Conservation (phyloP, 2,329 filamentous ascomycete genomes). For the Epichloe brachyelytri region DNA sequence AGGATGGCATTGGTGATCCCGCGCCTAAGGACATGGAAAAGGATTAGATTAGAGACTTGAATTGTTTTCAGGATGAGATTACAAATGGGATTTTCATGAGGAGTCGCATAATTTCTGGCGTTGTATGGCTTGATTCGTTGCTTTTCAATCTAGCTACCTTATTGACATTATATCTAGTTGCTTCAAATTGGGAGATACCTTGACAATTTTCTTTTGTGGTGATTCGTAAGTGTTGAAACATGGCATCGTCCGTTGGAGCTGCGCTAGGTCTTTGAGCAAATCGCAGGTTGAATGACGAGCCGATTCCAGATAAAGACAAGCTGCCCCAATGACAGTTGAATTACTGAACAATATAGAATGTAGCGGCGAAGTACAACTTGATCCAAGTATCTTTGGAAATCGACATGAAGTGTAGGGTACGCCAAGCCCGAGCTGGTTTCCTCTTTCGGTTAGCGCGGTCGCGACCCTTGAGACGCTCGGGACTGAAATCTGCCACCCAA, state of each 20-base stretch:
- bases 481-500: conserved; percentile 20
- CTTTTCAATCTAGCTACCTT: not conserved
- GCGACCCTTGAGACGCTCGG: conserved; percentile 14
- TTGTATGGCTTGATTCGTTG: conserved; percentile 8
- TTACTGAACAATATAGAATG: no score
- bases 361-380: not conserved
- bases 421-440: conserved; percentile 20
- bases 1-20: conserved; percentile 93
- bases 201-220: no score
- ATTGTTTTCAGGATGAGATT: conserved; percentile 7
- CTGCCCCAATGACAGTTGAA: no score
- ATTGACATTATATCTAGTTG: not conserved
- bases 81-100: not conserved
- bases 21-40: conserved; percentile 93
- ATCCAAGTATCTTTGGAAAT: not conserved
- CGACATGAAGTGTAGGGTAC: not conserved
- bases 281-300: no score
- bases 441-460: conserved; percentile 22
- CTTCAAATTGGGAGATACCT: not conserved
- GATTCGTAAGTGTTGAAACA: no score
- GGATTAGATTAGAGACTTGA: conserved; percentile 30
- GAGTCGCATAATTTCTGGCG: conserved; percentile 19
- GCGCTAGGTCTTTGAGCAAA: no score
- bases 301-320: no score
- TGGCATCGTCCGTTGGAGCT: no score